Conservation (phyloP, 805 yeast species). For the Metschnikowia baotianmanensis region DNA sequence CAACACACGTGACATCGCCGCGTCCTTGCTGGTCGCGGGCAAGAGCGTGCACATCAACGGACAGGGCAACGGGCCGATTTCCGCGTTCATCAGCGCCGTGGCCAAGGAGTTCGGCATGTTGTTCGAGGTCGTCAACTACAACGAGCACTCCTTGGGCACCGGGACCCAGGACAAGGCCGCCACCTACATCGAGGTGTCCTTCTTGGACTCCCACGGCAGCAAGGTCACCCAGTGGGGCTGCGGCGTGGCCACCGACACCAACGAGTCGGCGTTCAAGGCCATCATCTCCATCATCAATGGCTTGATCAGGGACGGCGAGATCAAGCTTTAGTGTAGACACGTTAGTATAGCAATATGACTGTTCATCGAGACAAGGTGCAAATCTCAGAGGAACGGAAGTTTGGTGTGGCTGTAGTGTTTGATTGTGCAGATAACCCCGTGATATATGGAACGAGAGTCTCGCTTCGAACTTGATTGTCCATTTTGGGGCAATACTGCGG, state of each 20-base stretch:
- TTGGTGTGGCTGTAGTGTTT: too few species aligned
- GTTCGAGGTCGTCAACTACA: conserved; percentile 63
- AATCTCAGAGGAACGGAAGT: too few species aligned
- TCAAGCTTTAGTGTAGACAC: too few species aligned
- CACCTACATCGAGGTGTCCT: conserved; percentile 59
- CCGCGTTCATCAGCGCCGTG: conserved; percentile 67
- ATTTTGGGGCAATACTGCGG: too few species aligned
- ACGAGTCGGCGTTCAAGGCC: conserved; percentile 39
- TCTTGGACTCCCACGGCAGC: conserved; percentile 32
- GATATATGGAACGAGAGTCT: too few species aligned
- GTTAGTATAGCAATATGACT: too few species aligned
- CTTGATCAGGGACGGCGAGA: conserved; percentile 29
- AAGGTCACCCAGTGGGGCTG: conserved; percentile 41
- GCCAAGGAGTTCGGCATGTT: conserved; percentile 49
- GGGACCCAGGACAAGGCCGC: conserved; percentile 75
- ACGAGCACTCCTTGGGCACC: conserved; percentile 71
- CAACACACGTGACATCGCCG: conserved; percentile 23
- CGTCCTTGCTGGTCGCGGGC: conserved; percentile 20
- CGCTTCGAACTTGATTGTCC: too few species aligned
- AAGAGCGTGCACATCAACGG: conserved; percentile 45
- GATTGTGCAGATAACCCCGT: too few species aligned
- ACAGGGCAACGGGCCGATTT: conserved; percentile 76
- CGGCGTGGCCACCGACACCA: conserved; percentile 43
- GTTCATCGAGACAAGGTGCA: too few species aligned
- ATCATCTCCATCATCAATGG: conserved; percentile 26